Percentiles rank a stretch among this genome's conserved stretches.
Evolutionary conservation across 495 filamentous ascomycete genomes (phyloP).

Genomic region (Xylaria palmicola): DNA sequence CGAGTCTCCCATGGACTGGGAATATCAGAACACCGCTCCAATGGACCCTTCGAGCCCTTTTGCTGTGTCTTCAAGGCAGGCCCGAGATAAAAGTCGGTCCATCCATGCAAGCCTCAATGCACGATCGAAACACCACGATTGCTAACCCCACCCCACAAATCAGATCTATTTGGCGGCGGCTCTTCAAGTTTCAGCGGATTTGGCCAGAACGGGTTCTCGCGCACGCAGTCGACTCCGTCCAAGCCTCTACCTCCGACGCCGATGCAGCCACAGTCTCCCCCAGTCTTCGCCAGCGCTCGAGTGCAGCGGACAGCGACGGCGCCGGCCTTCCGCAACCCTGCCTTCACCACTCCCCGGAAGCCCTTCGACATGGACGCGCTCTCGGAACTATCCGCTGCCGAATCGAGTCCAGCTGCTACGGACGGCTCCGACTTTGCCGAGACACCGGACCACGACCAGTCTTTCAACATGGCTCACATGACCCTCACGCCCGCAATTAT

Average conservation of each 20-base stretch:
- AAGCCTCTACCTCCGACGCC: constrained; percentile 38
- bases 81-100: constrained; percentile 21
- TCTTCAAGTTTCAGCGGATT: constrained; percentile 20
- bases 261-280: constrained; percentile 19
- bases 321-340: constrained; percentile 60
- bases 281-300: constrained; percentile 38
- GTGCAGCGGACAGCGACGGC: constrained; percentile 36
- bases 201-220: constrained; percentile 36
- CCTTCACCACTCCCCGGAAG: constrained; percentile 80
- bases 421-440: constrained; percentile 63
- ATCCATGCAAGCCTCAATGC: not conserved
- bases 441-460: constrained; percentile 42
- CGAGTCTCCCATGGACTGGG: constrained; percentile 53
- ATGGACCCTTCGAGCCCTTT: constrained; percentile 50
- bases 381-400: constrained; percentile 70
- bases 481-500: constrained; percentile 40
- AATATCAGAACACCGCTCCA: constrained; percentile 43
- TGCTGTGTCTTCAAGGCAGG: constrained; percentile 33
- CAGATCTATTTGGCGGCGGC: constrained; percentile 21
- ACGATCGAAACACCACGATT: not conserved
- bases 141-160: not conserved
- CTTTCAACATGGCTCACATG: constrained; percentile 35
- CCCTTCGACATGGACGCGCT: constrained; percentile 60
- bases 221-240: constrained; percentile 29
- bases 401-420: constrained; percentile 69